These are phyloP conservation scores for Hygrocybe coccinea DNA, from an alignment of 768 basidiomycete species.

Conservation along the genomic window DNA sequence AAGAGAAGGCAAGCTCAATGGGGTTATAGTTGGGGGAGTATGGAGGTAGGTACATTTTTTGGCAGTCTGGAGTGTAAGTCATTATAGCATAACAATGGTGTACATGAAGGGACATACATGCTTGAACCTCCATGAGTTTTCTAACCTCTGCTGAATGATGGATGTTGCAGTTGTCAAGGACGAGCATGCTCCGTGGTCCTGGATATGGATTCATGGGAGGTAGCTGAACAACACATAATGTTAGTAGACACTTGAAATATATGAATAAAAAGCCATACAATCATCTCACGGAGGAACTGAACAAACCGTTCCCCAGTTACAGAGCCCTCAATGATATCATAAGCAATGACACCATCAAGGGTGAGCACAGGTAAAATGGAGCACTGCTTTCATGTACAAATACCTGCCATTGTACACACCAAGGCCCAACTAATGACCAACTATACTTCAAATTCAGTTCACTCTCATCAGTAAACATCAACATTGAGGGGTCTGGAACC, in stretches of 20 bases:
- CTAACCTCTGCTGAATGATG: conserved; percentile 34
- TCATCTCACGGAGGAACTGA: too few species aligned
- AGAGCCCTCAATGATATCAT: too few species aligned
- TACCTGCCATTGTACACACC: too few species aligned
- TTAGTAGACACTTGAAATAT: conserved; percentile 19
- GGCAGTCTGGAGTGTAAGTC: not conserved
- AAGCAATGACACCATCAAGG: too few species aligned
- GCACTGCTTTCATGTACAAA: too few species aligned
- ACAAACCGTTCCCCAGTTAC: too few species aligned
- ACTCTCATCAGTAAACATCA: too few species aligned
- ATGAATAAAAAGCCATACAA: conserved; percentile 10
- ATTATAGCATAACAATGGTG: not conserved
- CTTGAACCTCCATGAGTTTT: conserved; percentile 26
- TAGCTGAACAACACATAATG: not conserved
- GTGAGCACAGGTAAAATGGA: too few species aligned
- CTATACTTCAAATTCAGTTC: too few species aligned
- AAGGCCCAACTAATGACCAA: too few species aligned
- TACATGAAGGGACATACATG: conserved; percentile 8
- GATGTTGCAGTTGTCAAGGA: conserved; percentile 39
- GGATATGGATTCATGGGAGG: conserved; percentile 28
- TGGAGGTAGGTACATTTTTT: conserved; percentile 25
- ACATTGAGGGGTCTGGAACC: too few species aligned
- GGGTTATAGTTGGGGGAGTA: conserved; percentile 34
- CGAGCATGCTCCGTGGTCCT: conserved; percentile 29
- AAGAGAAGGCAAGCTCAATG: conserved; percentile 30